Evolutionary conservation across 1,139 yeast genomes (phyloP).

Genomic region (Lodderomyces jiufengensis): DNA sequence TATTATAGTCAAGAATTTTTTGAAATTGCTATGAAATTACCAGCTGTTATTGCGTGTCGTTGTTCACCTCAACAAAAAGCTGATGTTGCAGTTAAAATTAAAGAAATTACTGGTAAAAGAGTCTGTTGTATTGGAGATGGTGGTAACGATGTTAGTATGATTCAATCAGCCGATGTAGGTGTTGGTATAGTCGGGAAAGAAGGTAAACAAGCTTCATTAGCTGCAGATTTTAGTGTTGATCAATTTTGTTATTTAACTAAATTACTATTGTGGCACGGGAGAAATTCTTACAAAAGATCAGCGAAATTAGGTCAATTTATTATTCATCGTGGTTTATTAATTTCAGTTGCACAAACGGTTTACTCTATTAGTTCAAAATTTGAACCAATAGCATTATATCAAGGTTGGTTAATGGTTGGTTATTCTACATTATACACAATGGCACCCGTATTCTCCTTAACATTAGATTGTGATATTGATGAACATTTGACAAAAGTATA

Average conservation of each 20-base stretch:
- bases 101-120: conserved; percentile 76
- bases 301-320: conserved; percentile 95
- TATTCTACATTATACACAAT: conserved; percentile 95
- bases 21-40: conserved; percentile 67
- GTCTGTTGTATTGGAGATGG: conserved; percentile 99
- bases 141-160: conserved; percentile 98
- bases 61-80: conserved; percentile 99
- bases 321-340: conserved; percentile 91
- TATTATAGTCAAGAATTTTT: conserved; percentile 70
- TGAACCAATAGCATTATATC: conserved; percentile 90
- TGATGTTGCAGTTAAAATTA: conserved; percentile 80
- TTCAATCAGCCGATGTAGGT: conserved; percentile 97
- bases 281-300: conserved; percentile 92
- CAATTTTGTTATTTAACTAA: conserved; percentile 89
- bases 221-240: conserved; percentile 93
- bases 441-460: conserved; percentile 96
- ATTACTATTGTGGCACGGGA: conserved; percentile 92
- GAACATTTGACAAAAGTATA: conserved; percentile 85
- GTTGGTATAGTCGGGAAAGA: conserved; percentile 99
- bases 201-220: conserved; percentile 94
- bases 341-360: conserved; percentile 95
- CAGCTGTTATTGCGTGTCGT: conserved; percentile 95
- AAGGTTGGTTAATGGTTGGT: conserved; percentile 98
- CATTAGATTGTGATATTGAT: conserved; percentile 86
- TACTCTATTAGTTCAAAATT: conserved; percentile 81